Evolutionary conservation across 1,139 yeast species (phyloP), one percentile per base, ranked within the genome.

Genomic region (Arxiozyma heterogenica): DNA sequence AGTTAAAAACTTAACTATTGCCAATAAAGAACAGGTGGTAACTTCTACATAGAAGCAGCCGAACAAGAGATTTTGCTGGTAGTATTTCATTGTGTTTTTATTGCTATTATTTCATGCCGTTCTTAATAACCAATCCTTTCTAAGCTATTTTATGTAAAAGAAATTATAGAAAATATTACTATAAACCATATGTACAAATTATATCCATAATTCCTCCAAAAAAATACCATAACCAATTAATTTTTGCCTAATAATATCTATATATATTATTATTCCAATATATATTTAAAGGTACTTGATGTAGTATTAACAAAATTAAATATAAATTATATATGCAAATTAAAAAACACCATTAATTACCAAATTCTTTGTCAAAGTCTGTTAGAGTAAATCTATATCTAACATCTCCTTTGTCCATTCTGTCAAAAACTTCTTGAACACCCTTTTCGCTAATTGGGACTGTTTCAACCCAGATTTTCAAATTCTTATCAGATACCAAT

Each of bases 351-450:
- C 27, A 17, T 50, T 49, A 52, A 15, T 54, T 58, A 48, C 60
- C 58, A 46, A 63, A 64, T 53, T 61, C 62, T 50, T 65, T 55
- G 57, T 64, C 58, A 75, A 68, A 65, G 21, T 62, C 83, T 53
- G 80, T 77, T 62, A 84, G 72, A 11, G 83, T 83, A 63, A 81
- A 78, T 73, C 89, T 79, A 68, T 82, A 84, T 60, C 78, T 77
- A 54, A 81, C 84, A 57, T 82, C 83, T 62, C 82, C 82, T 27
- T 70, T 60, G 53, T 75, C 75, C 58, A 79, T 72, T 64, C 79
- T 76, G 47, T 75, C 75, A 59, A 80, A 73, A 9, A 81, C 84
- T 61, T 75, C 73, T 49, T 74, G 72, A 50, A 79, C 78, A 58
- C 77, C 76, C 53, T 72, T 78, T 63, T 77, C 82, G 53, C 75